Percentiles rank a stretch among this genome's conserved stretches.
phyloP scores from a whole-genome alignment of 2,329 filamentous ascomycete genomes.

The Colletotrichum tofieldiae region DNA sequence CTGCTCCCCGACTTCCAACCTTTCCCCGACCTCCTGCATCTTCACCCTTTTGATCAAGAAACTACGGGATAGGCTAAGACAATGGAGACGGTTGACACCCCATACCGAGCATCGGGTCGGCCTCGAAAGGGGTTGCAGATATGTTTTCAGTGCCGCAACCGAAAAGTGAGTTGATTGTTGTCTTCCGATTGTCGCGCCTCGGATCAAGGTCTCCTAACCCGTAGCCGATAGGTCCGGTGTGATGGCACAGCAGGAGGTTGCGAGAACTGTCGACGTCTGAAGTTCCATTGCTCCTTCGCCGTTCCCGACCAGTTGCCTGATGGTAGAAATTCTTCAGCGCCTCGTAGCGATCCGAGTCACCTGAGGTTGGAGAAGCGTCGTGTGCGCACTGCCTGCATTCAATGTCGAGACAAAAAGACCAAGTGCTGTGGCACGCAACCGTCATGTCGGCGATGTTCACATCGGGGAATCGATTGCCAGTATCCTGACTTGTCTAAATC shows the following conservation, averaged over 20 bases:
- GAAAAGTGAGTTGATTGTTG: constrained; percentile 28
- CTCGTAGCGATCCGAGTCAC: constrained; percentile 12
- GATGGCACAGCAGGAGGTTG: constrained; percentile 34
- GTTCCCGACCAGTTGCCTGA: constrained; percentile 2
- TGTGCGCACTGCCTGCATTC: constrained; percentile 35
- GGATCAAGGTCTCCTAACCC: constrained; percentile 19
- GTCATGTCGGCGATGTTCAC: constrained; percentile 24
- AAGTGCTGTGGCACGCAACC: constrained; percentile 38
- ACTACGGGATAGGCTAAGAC: constrained; percentile 16
- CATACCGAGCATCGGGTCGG: constrained; percentile 29
- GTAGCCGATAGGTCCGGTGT: constrained; percentile 32
- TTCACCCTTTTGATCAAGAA: not conserved
- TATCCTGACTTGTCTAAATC: constrained; percentile 22
- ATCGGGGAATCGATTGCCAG: constrained; percentile 26
- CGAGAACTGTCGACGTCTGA: constrained; percentile 36
- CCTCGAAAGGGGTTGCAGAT: constrained; percentile 39
- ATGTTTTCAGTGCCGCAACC: constrained; percentile 41
- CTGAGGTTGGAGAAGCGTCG: constrained; percentile 35
- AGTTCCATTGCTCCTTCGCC: constrained; percentile 39
- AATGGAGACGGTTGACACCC: constrained; percentile 27
- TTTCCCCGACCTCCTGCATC: constrained; percentile 29
- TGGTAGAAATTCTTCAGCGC: not conserved
- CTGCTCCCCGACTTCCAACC: constrained; percentile 34
- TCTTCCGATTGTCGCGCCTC: constrained; percentile 5
- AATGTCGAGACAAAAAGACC: constrained; percentile 37